These are phyloP conservation scores for Fusarium denticulatum DNA, from an alignment of 2,329 filamentous ascomycete genomes.

Conservation along the genomic window DNA sequence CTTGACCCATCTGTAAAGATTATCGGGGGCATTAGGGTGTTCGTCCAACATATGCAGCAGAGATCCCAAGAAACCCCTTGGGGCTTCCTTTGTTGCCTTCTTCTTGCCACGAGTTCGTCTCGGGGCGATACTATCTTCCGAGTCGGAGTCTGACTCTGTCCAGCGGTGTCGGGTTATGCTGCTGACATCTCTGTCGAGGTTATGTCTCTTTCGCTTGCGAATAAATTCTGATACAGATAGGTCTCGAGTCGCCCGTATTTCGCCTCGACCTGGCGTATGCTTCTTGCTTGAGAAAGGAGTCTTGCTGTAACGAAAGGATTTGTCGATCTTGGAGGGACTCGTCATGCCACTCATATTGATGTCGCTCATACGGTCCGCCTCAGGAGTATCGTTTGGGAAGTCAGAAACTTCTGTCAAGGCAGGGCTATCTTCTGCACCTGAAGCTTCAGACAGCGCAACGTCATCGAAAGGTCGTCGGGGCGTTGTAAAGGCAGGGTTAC, in stretches of 20 bases:
- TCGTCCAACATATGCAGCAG: conserved; percentile 64
- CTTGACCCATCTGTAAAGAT: conserved; percentile 68
- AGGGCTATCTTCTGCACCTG: conserved; percentile 69
- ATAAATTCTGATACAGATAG: conserved; percentile 55
- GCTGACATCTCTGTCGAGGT: conserved; percentile 62
- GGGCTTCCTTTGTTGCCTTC: conserved; percentile 29
- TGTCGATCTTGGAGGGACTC: conserved; percentile 59
- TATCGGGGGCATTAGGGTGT: conserved; percentile 67
- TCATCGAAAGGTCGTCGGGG: conserved; percentile 68
- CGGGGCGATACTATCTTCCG: conserved; percentile 50
- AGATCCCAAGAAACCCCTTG: conserved; percentile 50
- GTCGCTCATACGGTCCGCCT: conserved; percentile 58
- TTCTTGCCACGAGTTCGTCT: conserved; percentile 40
- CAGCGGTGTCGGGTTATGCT: conserved; percentile 58
- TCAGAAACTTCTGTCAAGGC: conserved; percentile 67
- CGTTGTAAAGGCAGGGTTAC: conserved; percentile 72
- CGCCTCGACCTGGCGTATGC: conserved; percentile 68
- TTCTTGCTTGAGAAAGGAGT: conserved; percentile 52
- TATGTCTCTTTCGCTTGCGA: conserved; percentile 64
- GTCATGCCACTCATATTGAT: conserved; percentile 55
- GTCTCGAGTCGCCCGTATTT: conserved; percentile 63
- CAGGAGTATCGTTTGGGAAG: conserved; percentile 61
- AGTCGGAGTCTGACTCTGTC: conserved; percentile 61
- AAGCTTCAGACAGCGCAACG: conserved; percentile 63
- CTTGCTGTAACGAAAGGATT: conserved; percentile 57